Percentiles rank a stretch among this genome's conserved stretches.
Evolutionary conservation across 768 basidiomycete species (phyloP).

Genomic region (Gymnopilus junonius): DNA sequence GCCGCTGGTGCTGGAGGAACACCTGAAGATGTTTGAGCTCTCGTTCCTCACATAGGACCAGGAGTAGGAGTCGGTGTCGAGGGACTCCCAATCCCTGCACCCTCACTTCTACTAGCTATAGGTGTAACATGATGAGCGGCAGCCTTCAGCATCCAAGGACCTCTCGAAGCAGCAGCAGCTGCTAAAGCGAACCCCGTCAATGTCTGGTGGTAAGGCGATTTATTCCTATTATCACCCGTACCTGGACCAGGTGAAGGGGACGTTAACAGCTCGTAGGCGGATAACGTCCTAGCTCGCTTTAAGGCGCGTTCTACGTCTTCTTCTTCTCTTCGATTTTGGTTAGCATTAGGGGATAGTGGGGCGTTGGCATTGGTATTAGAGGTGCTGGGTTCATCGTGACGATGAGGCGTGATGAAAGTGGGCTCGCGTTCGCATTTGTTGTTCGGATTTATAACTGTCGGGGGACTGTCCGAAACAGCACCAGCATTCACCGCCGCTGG

Average conservation of each 20-base stretch:
- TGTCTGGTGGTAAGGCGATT: neutral
- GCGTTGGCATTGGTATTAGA: neutral
- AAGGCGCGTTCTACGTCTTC: slow-evolving; percentile 6
- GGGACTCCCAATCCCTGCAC: no score
- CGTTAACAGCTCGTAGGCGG: neutral
- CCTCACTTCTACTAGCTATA: no score
- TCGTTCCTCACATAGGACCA: no score
- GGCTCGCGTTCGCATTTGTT: no score
- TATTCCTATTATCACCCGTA: neutral
- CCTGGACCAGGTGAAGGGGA: neutral
- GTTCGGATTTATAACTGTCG: slow-evolving; percentile 15
- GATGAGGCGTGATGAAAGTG: neutral
- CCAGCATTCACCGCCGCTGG: neutral
- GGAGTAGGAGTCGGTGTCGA: no score
- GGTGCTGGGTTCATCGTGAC: no score
- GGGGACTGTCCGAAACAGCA: no score
- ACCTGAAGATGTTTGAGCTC: no score
- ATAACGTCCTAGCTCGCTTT: slow-evolving; percentile 21
- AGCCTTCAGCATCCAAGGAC: neutral
- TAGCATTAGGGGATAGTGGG: neutral
- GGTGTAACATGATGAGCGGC: no score
- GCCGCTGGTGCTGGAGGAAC: no score
- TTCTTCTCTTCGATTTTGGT: neutral
- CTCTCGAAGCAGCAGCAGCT: neutral
- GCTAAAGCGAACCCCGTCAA: neutral